A percentile compares a stretch with the other conserved stretches of the same genome.
phyloP scores from a whole-genome alignment of 768 basidiomycete genomes.

The Saitozyma sp. region DNA sequence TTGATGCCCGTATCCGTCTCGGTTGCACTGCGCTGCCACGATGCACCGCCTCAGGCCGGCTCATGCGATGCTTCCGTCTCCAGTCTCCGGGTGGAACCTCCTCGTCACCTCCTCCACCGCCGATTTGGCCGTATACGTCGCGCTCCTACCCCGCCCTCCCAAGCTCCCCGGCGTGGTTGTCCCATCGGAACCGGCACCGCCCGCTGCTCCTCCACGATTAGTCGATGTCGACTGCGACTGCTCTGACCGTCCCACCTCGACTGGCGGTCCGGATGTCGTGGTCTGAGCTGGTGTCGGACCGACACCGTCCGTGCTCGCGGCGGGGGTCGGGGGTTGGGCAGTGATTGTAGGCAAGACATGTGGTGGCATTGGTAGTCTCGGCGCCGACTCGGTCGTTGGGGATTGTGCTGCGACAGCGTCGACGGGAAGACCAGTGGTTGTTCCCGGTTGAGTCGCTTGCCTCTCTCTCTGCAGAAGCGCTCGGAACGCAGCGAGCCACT shows the following conservation, averaged over 20 bases:
- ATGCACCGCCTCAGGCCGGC: too few relatives aligned
- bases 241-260: not conserved
- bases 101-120: slow-evolving; percentile 53
- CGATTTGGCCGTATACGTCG: slow-evolving; percentile 52
- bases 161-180: slow-evolving; percentile 3
- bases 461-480: slow-evolving; percentile 70
- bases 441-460: slow-evolving; percentile 8
- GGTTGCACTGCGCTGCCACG: too few relatives aligned
- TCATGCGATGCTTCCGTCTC: not conserved
- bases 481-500: slow-evolving; percentile 92
- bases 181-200: not conserved
- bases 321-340: slow-evolving; percentile 23
- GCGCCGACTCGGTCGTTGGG: slow-evolving; percentile 1
- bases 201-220: not conserved
- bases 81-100: slow-evolving; percentile 30
- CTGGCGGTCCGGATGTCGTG: slow-evolving; percentile 2
- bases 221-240: not conserved
- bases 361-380: not conserved
- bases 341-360: slow-evolving; percentile 16
- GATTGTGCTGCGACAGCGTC: slow-evolving; percentile 6
- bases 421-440: slow-evolving; percentile 6
- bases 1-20: too few relatives aligned
- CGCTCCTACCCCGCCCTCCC: slow-evolving; percentile 38
- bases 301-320: not conserved
- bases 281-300: not conserved